Base-by-base conservation (phyloP, 176 grass and related monocot species). In the Alloteropsis semialata region DNA sequence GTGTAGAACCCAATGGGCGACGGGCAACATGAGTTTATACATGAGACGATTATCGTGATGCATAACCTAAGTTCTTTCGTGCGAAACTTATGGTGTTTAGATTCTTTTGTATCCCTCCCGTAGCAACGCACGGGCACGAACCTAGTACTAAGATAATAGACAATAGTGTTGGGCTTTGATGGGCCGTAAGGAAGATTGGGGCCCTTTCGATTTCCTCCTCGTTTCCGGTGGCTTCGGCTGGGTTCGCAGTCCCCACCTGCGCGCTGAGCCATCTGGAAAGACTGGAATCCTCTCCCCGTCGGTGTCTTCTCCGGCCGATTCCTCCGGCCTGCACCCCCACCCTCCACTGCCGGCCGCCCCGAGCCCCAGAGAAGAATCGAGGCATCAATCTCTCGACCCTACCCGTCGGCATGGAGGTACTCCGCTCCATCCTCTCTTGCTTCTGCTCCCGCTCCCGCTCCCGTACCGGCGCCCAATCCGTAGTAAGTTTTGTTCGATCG, bases 381-480 rank as follows among this genome's bases (percentile, higher is more conserved):
- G 44, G 41, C 69, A 9, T 1, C 8, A 19, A 22, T 48, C 61
- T n/a, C 19, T 28, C 67, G n/a, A 68, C 5, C 41, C 14, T 9
- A 2, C 12, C 48, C 7, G 25, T 34, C 49, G 41, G 49, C 73
- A 90, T 90, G 88, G 88, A 90, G 88, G 84, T 84, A 83, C 84
- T 87, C 33, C 84, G 88, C 75, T 80, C 75, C 75, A 84, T 90
- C 80, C 82, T 87, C 63, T 87, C 75, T 41, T 54, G 88, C 48
- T 84, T 83, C 80, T 90, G 79, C 66, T 64, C 84, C 73, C 56
- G 57, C 30, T 0, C 78, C 65, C 11, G n/a, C 78, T 0, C 42
- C 37, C n/a, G 7, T n/a, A 2, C 30, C 39, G 0, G 27, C 75
- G 24, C 17, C 13, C 73, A 8, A 33, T 25, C 18, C 58, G 84